These are phyloP conservation scores for Mortierella antarctica DNA, from an alignment of 192 early-diverging fungal species.

Conservation along the genomic window DNA sequence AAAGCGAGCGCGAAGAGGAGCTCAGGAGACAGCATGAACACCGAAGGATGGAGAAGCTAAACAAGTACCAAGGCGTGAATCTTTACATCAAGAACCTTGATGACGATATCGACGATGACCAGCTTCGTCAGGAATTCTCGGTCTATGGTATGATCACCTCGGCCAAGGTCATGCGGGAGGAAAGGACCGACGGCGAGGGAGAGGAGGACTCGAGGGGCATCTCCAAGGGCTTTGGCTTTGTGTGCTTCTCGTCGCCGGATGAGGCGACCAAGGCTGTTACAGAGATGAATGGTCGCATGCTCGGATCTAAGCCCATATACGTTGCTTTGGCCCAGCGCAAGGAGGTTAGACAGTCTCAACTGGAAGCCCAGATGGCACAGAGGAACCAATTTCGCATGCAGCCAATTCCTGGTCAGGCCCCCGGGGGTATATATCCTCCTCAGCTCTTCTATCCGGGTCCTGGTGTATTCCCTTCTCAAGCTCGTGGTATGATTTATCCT, in stretches of 20 bases:
- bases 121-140: conserved; percentile 93
- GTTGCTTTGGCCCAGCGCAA: conserved; percentile 98
- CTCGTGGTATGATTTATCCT: conserved; percentile 44
- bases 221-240: conserved; percentile 97
- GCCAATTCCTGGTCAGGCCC: conserved; percentile 64
- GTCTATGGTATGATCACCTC: conserved; percentile 95
- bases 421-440: conserved; percentile 54
- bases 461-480: conserved; percentile 54
- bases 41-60: conserved; percentile 91
- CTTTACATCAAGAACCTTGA: conserved; percentile 99
- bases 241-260: conserved; percentile 97
- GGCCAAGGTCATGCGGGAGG: conserved; percentile 97
- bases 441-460: conserved; percentile 45
- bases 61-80: conserved; percentile 98
- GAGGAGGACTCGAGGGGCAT: conserved; percentile 56
- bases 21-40: conserved; percentile 94
- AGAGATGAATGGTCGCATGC: conserved; percentile 97
- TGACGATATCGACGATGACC: conserved; percentile 94
- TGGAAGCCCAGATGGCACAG: conserved; percentile 94
- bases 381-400: conserved; percentile 84
- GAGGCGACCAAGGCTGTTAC: conserved; percentile 98
- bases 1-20: conserved; percentile 95
- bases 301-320: conserved; percentile 95
- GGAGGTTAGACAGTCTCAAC: conserved; percentile 93
- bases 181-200: conserved; percentile 50